Conservation (phyloP, 331 rosid genomes). For the Malus hybrid region DNA sequence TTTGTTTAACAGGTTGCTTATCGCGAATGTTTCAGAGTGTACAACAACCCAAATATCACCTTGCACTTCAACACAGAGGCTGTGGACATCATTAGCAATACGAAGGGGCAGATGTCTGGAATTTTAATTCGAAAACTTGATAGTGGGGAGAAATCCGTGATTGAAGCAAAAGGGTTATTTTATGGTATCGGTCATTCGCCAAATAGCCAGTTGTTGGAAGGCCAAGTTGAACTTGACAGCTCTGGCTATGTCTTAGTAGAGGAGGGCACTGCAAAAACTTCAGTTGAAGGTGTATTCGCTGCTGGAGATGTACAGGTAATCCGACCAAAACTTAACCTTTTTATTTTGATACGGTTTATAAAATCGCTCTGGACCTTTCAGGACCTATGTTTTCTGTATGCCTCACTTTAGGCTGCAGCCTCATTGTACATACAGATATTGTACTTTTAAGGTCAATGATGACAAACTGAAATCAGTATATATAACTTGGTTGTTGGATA, state of each 20-base stretch:
- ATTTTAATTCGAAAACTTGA: slow-evolving; percentile 59
- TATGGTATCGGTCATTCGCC: slow-evolving; percentile 95
- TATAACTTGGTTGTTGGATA: neutral
- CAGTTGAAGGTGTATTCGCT: slow-evolving; percentile 92
- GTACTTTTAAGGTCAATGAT: neutral
- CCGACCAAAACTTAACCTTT: neutral
- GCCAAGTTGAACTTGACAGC: slow-evolving; percentile 78
- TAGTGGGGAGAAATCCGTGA: slow-evolving; percentile 61
- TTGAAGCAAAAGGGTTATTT: slow-evolving; percentile 87
- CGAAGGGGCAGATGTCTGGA: slow-evolving; percentile 87
- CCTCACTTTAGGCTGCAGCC: neutral
- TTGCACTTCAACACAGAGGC: slow-evolving; percentile 90
- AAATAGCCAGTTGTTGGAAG: slow-evolving; percentile 70
- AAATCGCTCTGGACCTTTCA: neutral
- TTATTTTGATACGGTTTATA: neutral
- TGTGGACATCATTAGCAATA: slow-evolving; percentile 77
- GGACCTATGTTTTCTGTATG: neutral
- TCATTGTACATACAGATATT: neutral
- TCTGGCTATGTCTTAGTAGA: slow-evolving; percentile 70
- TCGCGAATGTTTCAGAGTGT: slow-evolving; percentile 99
- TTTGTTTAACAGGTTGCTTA: slow-evolving; percentile 99
- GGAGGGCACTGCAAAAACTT: slow-evolving; percentile 80
- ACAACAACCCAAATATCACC: slow-evolving; percentile 77
- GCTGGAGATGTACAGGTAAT: slow-evolving; percentile 99
- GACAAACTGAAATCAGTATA: neutral